Base-by-base conservation (phyloP, 2,329 filamentous ascomycete species). In the Sporothrix luriei region DNA sequence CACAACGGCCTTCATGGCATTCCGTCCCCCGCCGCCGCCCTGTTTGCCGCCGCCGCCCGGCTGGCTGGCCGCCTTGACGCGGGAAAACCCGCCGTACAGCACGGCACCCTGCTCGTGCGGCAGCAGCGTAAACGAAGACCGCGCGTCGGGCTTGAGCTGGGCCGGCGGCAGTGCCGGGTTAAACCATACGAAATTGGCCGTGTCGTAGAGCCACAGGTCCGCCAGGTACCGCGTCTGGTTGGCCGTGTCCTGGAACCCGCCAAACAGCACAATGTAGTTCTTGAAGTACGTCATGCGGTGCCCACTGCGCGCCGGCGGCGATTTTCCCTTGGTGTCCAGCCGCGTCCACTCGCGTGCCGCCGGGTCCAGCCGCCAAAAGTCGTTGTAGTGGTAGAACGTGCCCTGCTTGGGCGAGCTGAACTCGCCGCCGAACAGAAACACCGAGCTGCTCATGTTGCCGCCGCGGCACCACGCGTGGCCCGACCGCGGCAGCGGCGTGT, bases 341-440 rank as follows among this genome's bases (percentile, higher is more conserved):
- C 94, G 91, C 69, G 88, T 91, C 95, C 95, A 99, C 82, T 99
- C 95, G 75, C 93, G 86, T 9, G 87, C 89, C 10, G 85, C 86
- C 0, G 94, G 91, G 77, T 98, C 94, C 55, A 98, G 85, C 65
- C 91, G 86, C 94, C 95, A 99, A 78, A 99, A 98, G 81, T 98
- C 95, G 76, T 97, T 97, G 82, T 99, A 99, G 80, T 99, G 95
- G 79, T 99, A 97, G 77, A 99, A 99, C 0, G 94, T 98, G 4
- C 95, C 95, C 80, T 98, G 95, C 78, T 97, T 98, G 2, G 95
- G 95, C 38, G 91, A 94, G 70, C 92, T 96, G 79, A 99, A 99
- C 80, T 99, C 95, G 72, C 94, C 95, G 73, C 95, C 95, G 76
- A 98, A 98, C 19, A 99, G 82, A 78, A 97, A 99, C 67, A 98